These are phyloP conservation scores for Curvularia verruculosa DNA, from an alignment of 2,329 filamentous ascomycete genomes.

Conservation along the genomic window DNA sequence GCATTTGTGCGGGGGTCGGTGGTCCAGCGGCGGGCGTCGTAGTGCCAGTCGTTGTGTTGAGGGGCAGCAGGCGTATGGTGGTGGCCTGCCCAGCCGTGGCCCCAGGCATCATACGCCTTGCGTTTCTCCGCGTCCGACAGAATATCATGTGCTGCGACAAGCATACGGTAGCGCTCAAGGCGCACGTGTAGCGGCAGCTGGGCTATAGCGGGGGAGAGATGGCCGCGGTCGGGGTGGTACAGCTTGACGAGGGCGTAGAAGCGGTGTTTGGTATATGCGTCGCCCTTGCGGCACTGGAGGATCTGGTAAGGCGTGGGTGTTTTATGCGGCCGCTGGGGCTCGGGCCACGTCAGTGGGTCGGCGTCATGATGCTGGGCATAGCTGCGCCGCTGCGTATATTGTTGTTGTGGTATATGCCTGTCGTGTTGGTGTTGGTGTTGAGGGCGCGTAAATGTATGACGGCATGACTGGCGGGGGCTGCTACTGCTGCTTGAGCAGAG, in stretches of 20 bases:
- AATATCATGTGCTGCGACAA: constrained; percentile 86
- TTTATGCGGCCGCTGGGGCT: constrained; percentile 44
- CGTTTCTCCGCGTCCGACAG: constrained; percentile 81
- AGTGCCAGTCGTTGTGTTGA: constrained; percentile 33
- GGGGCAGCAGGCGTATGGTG: constrained; percentile 28
- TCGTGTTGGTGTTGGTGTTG: constrained; percentile 6
- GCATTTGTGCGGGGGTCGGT: constrained; percentile 70
- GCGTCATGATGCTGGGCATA: constrained; percentile 39
- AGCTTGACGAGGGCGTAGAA: constrained; percentile 94
- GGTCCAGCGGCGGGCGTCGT: constrained; percentile 42
- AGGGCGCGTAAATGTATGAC: constrained; percentile 40
- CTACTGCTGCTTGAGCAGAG: constrained; percentile 19
- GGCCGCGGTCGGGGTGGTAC: constrained; percentile 83
- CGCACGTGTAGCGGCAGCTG: constrained; percentile 64
- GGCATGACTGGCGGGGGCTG: constrained; percentile 47
- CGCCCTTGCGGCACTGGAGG: constrained; percentile 66
- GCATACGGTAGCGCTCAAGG: constrained; percentile 86
- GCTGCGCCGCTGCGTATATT: constrained; percentile 18
- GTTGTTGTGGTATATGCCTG: background rate
- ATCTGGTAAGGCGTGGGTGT: constrained; percentile 89
- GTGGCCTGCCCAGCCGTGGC: constrained; percentile 73
- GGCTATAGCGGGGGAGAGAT: constrained; percentile 46
- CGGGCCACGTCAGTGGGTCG: constrained; percentile 43
- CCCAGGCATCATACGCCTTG: constrained; percentile 79
- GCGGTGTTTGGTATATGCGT: constrained; percentile 78